These are phyloP conservation scores for Alternaria brassicicola DNA, from an alignment of 2,329 filamentous ascomycete genomes.

Conservation along the genomic window DNA sequence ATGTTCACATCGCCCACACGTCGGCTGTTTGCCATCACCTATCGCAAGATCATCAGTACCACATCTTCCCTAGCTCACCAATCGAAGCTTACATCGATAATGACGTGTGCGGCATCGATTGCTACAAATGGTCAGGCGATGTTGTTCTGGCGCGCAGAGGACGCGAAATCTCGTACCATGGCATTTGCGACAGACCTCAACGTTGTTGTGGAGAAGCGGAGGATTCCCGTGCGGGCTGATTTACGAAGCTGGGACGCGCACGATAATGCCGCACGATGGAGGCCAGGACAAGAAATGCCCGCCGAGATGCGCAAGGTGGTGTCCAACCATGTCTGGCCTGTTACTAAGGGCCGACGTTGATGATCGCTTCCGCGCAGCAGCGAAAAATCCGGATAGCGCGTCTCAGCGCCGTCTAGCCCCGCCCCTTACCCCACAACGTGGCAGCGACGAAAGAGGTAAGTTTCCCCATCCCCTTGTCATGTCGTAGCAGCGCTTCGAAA, in stretches of 20 bases:
- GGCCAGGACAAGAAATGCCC: slow-evolving; percentile 17
- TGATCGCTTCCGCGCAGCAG: neutral
- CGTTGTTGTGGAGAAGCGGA: neutral
- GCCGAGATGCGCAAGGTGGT: slow-evolving; percentile 15
- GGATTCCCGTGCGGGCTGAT: slow-evolving; percentile 14
- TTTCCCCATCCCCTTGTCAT: slow-evolving; percentile 12
- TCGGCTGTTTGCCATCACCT: slow-evolving; percentile 47
- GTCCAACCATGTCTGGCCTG: slow-evolving; percentile 20
- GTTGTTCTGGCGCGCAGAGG: neutral
- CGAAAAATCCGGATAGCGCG: slow-evolving; percentile 16
- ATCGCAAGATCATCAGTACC: slow-evolving; percentile 20
- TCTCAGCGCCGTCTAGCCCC: slow-evolving; percentile 5
- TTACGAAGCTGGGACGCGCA: slow-evolving; percentile 23
- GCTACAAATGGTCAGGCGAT: slow-evolving; percentile 31
- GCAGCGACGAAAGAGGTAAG: slow-evolving; percentile 19
- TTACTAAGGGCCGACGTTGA: slow-evolving; percentile 26
- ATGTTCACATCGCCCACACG: slow-evolving; percentile 42
- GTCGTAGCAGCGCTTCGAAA: neutral
- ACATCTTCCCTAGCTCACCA: neutral
- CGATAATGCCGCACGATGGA: neutral
- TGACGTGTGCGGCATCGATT: slow-evolving; percentile 48
- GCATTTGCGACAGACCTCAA: slow-evolving; percentile 30
- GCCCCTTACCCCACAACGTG: slow-evolving; percentile 28
- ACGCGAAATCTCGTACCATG: slow-evolving; percentile 35
- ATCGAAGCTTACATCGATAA: slow-evolving; percentile 40